These are phyloP conservation scores for Tricholoma matsutake DNA, from an alignment of 768 basidiomycete species.

Conservation along the genomic window DNA sequence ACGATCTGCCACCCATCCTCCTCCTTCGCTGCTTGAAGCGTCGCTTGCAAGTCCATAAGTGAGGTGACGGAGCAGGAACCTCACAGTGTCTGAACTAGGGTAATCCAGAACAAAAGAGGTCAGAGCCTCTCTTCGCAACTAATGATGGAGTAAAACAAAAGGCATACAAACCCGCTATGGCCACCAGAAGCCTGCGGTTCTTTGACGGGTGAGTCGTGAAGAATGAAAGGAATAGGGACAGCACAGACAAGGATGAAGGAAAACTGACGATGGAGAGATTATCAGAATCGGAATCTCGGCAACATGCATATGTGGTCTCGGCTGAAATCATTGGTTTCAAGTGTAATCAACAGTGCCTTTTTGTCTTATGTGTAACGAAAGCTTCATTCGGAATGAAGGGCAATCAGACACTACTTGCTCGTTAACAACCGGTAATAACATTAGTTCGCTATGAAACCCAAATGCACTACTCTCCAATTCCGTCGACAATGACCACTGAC, in stretches of 20 bases:
- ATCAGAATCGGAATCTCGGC: conserved; percentile 23
- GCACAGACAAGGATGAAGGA: conserved; percentile 10
- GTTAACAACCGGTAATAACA: too few relatives aligned
- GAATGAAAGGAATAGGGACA: conserved; percentile 2
- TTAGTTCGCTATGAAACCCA: too few relatives aligned
- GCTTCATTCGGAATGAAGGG: too few relatives aligned
- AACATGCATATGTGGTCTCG: conserved; percentile 33
- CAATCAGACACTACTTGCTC: too few relatives aligned
- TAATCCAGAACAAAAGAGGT: conserved; percentile 6
- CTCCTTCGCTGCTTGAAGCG: conserved; percentile 21
- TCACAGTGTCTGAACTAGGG: conserved; percentile 8
- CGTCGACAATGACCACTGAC: background rate
- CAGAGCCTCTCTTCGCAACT: conserved; percentile 3
- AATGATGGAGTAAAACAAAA: conserved; percentile 3
- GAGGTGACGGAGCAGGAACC: conserved; percentile 7
- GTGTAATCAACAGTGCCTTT: background rate
- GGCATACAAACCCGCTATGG: conserved; percentile 29
- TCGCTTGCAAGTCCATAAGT: conserved; percentile 25
- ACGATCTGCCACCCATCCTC: conserved; percentile 42
- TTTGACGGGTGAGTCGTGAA: conserved; percentile 26
- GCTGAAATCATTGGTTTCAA: background rate
- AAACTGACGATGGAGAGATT: conserved; percentile 20
- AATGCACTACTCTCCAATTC: too few relatives aligned
- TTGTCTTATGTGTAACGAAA: too few relatives aligned
- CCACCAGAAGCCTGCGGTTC: conserved; percentile 15